Conservation (phyloP, 1,284 basidiomycete genomes). For the Fistulinella cinereoalba region DNA sequence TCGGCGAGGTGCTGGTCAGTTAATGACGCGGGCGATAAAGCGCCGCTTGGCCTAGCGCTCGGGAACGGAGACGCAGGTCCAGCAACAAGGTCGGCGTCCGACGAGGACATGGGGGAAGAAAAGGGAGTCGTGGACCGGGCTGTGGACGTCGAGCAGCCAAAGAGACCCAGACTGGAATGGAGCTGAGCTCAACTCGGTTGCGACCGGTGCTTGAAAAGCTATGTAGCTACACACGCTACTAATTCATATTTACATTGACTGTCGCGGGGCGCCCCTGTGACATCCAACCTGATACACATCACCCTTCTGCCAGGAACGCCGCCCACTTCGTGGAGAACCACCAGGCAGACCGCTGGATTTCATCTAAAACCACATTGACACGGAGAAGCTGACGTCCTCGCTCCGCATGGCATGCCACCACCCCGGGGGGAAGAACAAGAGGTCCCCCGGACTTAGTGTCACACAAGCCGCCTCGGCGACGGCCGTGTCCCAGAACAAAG, state of each 20-base stretch:
- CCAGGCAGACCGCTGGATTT: conserved; percentile 27
- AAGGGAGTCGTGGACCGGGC: conserved; percentile 11
- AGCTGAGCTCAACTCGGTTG: conserved; percentile 26
- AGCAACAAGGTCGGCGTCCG: conserved; percentile 35
- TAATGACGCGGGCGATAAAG: conserved; percentile 40
- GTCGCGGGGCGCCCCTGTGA: background rate
- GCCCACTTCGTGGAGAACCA: conserved; percentile 10
- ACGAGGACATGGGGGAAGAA: conserved; percentile 29
- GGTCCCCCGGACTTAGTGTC: conserved; percentile 76
- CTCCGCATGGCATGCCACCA: conserved; percentile 95
- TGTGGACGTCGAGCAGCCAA: conserved; percentile 16
- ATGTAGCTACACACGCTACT: conserved; percentile 12
- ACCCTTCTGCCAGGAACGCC: conserved; percentile 4
- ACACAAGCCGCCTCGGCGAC: conserved; percentile 63
- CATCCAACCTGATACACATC: conserved; percentile 9
- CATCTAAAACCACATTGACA: conserved; percentile 78
- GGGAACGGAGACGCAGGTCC: conserved; percentile 29
- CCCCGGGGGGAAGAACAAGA: conserved; percentile 83
- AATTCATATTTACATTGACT: conserved; percentile 1
- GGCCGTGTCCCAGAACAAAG: conserved; percentile 57
- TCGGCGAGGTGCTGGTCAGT: conserved; percentile 59
- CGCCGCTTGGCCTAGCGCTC: conserved; percentile 18
- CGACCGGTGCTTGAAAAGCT: conserved; percentile 27
- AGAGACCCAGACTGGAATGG: conserved; percentile 9
- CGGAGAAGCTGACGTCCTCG: conserved; percentile 72